Percentiles rank a stretch among this genome's conserved stretches.
Conservation (phyloP, 257 asterid genomes). For the Penstemon newberryi region DNA sequence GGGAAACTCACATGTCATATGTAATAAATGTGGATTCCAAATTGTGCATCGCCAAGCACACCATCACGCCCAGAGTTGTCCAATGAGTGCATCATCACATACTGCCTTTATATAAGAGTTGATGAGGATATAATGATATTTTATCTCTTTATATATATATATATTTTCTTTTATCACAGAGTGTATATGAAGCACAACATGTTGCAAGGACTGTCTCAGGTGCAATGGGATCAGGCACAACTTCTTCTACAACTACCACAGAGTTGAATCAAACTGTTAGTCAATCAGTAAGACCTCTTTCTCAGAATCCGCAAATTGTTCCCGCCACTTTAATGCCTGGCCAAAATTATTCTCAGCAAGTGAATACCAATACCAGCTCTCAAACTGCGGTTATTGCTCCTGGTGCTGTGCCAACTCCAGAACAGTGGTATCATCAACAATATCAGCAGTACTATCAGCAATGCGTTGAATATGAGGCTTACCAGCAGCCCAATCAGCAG, state of each 20-base stretch:
- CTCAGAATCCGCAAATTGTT: slow-evolving; percentile 52
- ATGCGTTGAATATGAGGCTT: slow-evolving; percentile 65
- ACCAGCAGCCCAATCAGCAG: slow-evolving; percentile 65
- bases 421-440: slow-evolving; percentile 84
- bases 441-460: slow-evolving; percentile 94
- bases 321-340: slow-evolving; percentile 49
- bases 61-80: slow-evolving; percentile 90
- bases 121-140: slow-evolving; percentile 17
- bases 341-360: slow-evolving; percentile 50
- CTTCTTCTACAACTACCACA: slow-evolving; percentile 37
- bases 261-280: slow-evolving; percentile 42
- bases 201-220: slow-evolving; percentile 40
- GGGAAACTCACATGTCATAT: slow-evolving; percentile 84
- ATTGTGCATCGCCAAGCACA: slow-evolving; percentile 90
- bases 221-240: slow-evolving; percentile 44
- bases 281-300: slow-evolving; percentile 46
- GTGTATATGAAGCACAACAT: slow-evolving; percentile 69
- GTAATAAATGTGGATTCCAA: slow-evolving; percentile 84
- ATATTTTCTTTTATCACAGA: too few species aligned
- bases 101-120: neutral
- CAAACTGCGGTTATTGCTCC: slow-evolving; percentile 50
- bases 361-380: slow-evolving; percentile 42
- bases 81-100: slow-evolving; percentile 53
- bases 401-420: slow-evolving; percentile 54
- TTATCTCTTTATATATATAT: slow-evolving; percentile 1